A percentile compares a stretch with the other conserved stretches of the same genome.
phyloP scores from a whole-genome alignment of 2,329 filamentous ascomycete species.

The Botrytis sinoallii region DNA sequence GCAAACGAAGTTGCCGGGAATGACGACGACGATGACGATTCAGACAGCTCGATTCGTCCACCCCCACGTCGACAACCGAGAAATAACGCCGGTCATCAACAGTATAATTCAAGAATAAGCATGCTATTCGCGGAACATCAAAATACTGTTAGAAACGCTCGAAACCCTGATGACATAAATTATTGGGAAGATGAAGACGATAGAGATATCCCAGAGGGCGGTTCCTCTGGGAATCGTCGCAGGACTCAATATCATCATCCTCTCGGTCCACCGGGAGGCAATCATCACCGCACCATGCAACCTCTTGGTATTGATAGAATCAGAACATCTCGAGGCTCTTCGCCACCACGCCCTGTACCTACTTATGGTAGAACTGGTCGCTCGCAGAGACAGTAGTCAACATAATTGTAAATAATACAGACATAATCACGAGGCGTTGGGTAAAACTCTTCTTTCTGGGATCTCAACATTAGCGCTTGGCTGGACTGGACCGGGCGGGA shows the following conservation, averaged over 20 bases:
- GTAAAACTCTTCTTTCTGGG: conserved; percentile 12
- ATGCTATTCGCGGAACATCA: conserved; percentile 37
- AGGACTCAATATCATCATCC: conserved; percentile 5
- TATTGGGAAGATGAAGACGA: conserved; percentile 10
- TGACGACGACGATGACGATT: conserved; percentile 33
- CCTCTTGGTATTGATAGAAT: conserved; percentile 28
- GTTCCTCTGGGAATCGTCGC: conserved; percentile 13
- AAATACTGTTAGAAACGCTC: conserved; percentile 19
- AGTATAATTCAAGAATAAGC: conserved; percentile 36
- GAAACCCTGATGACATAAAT: conserved; percentile 6
- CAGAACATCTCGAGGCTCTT: conserved; percentile 32
- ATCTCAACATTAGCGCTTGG: conserved; percentile 15
- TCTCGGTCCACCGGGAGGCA: conserved; percentile 5
- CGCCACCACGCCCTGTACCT: conserved; percentile 29
- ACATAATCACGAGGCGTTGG: conserved; percentile 11
- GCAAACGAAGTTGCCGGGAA: conserved; percentile 31
- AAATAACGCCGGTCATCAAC: conserved; percentile 24
- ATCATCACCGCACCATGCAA: conserved; percentile 18
- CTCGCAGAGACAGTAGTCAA: conserved; percentile 27
- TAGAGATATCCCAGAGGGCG: conserved; percentile 13
- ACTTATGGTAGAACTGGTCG: conserved; percentile 28
- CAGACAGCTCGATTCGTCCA: conserved; percentile 32
- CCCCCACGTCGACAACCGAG: conserved; percentile 26
- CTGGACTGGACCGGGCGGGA: not conserved
- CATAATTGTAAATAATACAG: not conserved